A percentile compares a stretch with the other conserved stretches of the same genome.
Evolutionary conservation across 768 basidiomycete genomes (phyloP).

Genomic region (Suillus subluteus): DNA sequence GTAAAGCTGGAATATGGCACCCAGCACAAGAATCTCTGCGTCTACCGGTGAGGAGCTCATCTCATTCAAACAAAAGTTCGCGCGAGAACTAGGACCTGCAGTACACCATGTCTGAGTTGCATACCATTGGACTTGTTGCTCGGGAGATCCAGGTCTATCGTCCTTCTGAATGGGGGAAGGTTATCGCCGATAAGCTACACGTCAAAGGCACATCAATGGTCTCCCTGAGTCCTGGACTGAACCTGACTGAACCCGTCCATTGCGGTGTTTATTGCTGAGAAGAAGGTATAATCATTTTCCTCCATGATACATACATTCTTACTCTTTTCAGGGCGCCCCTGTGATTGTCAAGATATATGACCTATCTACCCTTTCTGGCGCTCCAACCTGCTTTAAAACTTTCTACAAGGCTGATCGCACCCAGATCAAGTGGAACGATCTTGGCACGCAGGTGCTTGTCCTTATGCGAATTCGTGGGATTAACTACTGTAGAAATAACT

Average conservation of each 20-base stretch:
- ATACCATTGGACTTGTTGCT: constrained; percentile 79
- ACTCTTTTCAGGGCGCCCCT: constrained; percentile 70
- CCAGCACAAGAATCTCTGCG: constrained; percentile 90
- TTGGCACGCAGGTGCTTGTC: no score
- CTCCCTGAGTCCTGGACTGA: constrained; percentile 66
- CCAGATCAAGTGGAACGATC: no score
- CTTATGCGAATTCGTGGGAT: no score
- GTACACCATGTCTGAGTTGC: constrained; percentile 87
- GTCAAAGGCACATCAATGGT: constrained; percentile 85
- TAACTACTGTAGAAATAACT: no score
- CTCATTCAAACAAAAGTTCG: no score
- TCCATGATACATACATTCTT: background rate
- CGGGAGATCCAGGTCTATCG: constrained; percentile 84
- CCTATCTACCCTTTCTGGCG: constrained; percentile 57
- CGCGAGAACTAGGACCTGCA: no score
- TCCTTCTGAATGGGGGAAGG: constrained; percentile 79
- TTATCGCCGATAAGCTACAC: constrained; percentile 78
- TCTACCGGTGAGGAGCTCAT: no score
- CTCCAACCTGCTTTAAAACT: constrained; percentile 83
- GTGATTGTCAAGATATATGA: constrained; percentile 86
- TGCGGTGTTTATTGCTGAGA: constrained; percentile 51
- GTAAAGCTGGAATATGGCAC: constrained; percentile 88
- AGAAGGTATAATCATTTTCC: background rate
- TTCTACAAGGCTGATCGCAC: constrained; percentile 97
- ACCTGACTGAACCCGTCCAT: constrained; percentile 86